Conservation (phyloP, 1,284 basidiomycete genomes). For the Anthracocystis setariae region DNA sequence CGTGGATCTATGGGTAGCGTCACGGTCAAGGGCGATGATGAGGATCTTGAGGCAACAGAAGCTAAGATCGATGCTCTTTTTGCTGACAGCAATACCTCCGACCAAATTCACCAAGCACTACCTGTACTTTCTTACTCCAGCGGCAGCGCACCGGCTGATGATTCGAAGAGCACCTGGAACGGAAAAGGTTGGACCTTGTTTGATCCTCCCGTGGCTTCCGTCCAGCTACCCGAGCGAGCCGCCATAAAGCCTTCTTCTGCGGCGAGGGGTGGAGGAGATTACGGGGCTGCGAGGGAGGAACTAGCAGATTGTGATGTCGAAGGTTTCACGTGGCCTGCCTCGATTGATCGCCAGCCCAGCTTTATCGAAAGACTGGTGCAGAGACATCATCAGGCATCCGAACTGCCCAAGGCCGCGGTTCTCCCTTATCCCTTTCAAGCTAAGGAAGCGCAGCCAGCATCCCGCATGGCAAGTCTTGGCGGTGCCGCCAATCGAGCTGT, state of each 20-base stretch:
- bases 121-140: conserved; percentile 19
- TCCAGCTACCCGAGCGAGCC: conserved; percentile 25
- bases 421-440: conserved; percentile 33
- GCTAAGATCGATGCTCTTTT: conserved; percentile 31
- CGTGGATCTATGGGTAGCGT: conserved; percentile 29
- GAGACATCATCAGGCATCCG: conserved; percentile 23
- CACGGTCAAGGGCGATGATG: conserved; percentile 22
- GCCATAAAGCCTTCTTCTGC: background rate
- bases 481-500: conserved; percentile 38
- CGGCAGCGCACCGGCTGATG: conserved; percentile 1
- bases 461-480: conserved; percentile 40
- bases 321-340: conserved; percentile 31
- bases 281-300: conserved; percentile 23
- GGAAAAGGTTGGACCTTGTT: conserved; percentile 44
- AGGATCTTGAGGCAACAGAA: conserved; percentile 25
- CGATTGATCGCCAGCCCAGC: conserved; percentile 35
- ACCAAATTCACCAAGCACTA: conserved; percentile 3
- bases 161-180: conserved; percentile 32
- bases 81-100: background rate
- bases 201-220: conserved; percentile 23
- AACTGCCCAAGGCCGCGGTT: conserved; percentile 13
- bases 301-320: conserved; percentile 34
- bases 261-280: conserved; percentile 25
- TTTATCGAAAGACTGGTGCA: conserved; percentile 45
- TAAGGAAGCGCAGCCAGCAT: conserved; percentile 24